Base-by-base conservation (phyloP, 148 eudicot genomes). In the Dianthus caryophyllus region DNA sequence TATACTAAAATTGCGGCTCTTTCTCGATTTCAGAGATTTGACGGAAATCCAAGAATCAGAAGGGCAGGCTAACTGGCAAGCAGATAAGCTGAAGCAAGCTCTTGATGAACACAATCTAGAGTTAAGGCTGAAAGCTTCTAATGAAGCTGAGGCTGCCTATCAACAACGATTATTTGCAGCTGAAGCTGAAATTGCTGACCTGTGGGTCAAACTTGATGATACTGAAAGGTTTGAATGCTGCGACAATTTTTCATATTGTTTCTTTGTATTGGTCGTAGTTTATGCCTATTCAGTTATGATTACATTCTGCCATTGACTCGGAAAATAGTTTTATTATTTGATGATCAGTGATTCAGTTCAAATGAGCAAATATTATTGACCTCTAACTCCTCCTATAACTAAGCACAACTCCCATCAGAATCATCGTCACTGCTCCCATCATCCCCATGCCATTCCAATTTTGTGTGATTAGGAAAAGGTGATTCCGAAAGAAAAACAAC, bases 131-230 rank as follows among this genome's bases (percentile, higher is more conserved):
- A 93, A 80, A 82, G 96, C 98, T 68, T 96, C 96, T 60, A 84
- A 86, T 78, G 98, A 93, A 84, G 95, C 98, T 24, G 96, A 89
- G 78, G 82, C 84, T 72, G 96, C 96, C 72, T 93, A 86, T 83
- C 91, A 81, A 73, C 82, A 76, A 73, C 82, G 98, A 58, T 83
- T 93, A 20, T 79, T 87, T 72, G 79, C 82, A 76, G 96, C 96
- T 41, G 95, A 89, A 83, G 86, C 96, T 71, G 98, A 93, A 83
- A 86, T 89, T 65, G 85, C 85, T 70, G 95, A 87, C 71, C 66
- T 93, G 69, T 78, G 91, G 80, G 84, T 70, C 68, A 82, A 84
- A 75, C 72, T 87, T 60, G 98, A 93, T 86, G 83, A 79, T 70
- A 71, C 83, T 81, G 95, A 89, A 74, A 93, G 98, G 98, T 93